Conservation (phyloP, 2,329 filamentous ascomycete species). For the Simplicillium aogashimaense region DNA sequence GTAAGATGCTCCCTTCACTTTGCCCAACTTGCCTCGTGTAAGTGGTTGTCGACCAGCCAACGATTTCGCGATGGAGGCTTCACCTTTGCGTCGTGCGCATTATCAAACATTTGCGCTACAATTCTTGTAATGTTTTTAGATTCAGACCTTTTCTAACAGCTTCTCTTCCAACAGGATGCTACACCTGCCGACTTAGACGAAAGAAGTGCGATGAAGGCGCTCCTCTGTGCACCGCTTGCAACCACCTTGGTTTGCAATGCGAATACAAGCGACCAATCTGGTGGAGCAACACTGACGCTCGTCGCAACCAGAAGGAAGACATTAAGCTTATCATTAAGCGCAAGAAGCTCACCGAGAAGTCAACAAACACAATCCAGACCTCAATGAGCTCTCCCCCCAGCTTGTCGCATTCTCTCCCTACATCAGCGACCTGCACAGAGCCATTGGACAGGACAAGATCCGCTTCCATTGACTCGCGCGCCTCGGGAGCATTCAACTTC, state of each 20-base stretch:
- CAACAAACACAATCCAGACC: constrained; percentile 44
- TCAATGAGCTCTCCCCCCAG: constrained; percentile 61
- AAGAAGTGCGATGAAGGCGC: constrained; percentile 62
- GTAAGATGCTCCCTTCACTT: constrained; percentile 42
- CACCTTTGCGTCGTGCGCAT: constrained; percentile 1
- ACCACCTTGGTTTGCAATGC: constrained; percentile 71
- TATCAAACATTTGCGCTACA: too few species aligned
- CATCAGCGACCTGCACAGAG: constrained; percentile 71
- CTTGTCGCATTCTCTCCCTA: constrained; percentile 72
- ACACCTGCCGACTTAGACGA: constrained; percentile 55
- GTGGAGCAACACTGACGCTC: constrained; percentile 91
- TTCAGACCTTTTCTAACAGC: constrained; percentile 16
- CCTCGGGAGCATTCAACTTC: constrained; percentile 64
- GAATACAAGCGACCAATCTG: constrained; percentile 95
- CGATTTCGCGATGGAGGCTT: background rate
- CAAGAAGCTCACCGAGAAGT: constrained; percentile 89
- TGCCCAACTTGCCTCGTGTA: constrained; percentile 3
- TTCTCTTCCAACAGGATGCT: constrained; percentile 41
- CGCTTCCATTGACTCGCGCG: constrained; percentile 71
- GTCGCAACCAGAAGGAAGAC: constrained; percentile 79
- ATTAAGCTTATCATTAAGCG: constrained; percentile 98
- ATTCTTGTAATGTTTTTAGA: background rate
- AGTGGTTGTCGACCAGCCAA: too few species aligned
- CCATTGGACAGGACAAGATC: constrained; percentile 63
- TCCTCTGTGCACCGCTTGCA: constrained; percentile 55